A percentile compares a stretch with the other conserved stretches of the same genome.
phyloP scores from a whole-genome alignment of 208 protist genomes.

The Leishmania braziliensis region DNA sequence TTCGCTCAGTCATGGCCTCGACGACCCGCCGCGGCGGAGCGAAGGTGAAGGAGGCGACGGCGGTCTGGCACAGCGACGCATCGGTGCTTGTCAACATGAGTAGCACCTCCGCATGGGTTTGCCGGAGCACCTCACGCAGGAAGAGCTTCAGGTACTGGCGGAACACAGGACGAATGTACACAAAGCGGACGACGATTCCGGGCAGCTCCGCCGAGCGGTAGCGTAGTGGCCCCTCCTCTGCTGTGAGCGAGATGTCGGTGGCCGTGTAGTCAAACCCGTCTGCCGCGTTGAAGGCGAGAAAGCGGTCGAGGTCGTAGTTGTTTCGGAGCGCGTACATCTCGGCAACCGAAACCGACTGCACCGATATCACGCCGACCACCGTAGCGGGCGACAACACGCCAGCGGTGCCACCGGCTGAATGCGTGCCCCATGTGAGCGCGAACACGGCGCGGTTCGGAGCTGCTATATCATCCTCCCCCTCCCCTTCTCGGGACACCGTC shows the following conservation, averaged over 20 bases:
- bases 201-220: constrained; percentile 54
- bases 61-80: constrained; percentile 47
- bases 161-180: constrained; percentile 73
- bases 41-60: constrained; percentile 42
- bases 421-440: constrained; percentile 25
- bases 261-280: constrained; percentile 59
- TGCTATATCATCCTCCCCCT: background rate
- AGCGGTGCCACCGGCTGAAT: background rate
- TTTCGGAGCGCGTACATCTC: constrained; percentile 86
- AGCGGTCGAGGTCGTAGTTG: constrained; percentile 89
- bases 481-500: background rate
- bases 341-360: constrained; percentile 44
- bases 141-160: constrained; percentile 73
- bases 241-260: constrained; percentile 61
- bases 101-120: constrained; percentile 58
- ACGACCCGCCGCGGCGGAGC: constrained; percentile 71
- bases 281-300: constrained; percentile 72
- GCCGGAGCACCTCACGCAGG: constrained; percentile 77
- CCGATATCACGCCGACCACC: constrained; percentile 65
- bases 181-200: constrained; percentile 63
- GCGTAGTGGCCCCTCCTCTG: constrained; percentile 37
- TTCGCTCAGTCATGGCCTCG: constrained; percentile 32
- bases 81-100: constrained; percentile 39
- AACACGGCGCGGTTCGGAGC: constrained; percentile 29
- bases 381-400: background rate